A percentile compares a stretch with the other conserved stretches of the same genome.
Evolutionary conservation across 192 early-diverging fungal species (phyloP).

Genomic region (Rhizoclosmatium sp.): DNA sequence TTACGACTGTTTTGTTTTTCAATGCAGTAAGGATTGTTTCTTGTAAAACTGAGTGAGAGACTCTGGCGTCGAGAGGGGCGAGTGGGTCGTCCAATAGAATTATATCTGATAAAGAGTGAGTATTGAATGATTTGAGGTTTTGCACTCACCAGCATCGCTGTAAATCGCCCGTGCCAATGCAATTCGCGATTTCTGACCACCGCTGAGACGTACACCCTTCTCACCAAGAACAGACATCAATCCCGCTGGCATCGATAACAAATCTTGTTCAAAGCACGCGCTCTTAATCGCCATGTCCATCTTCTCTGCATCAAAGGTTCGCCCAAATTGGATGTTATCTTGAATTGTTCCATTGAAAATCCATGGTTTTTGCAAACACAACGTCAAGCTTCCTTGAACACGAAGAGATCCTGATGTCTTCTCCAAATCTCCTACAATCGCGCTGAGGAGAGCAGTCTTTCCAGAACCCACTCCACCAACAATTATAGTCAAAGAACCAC

Average conservation of each 20-base stretch:
- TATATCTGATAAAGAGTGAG: constrained; percentile 25
- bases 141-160: constrained; percentile 55
- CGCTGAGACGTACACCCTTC: constrained; percentile 47
- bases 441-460: constrained; percentile 78
- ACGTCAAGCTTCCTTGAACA: constrained; percentile 45
- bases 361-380: constrained; percentile 60
- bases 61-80: constrained; percentile 54
- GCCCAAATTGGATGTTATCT: constrained; percentile 84
- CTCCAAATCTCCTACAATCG: constrained; percentile 80
- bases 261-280: constrained; percentile 15
- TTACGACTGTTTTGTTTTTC: constrained; percentile 62
- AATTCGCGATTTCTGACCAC: constrained; percentile 78
- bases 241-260: constrained; percentile 40
- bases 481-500: constrained; percentile 67
- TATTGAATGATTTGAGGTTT: too few species aligned
- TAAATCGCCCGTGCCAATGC: constrained; percentile 84
- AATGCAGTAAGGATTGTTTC: constrained; percentile 65
- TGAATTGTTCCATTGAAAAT: constrained; percentile 72
- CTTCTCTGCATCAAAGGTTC: constrained; percentile 53
- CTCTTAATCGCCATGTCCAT: not conserved
- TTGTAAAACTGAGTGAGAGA: constrained; percentile 68
- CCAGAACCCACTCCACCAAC: constrained; percentile 80
- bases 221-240: constrained; percentile 48
- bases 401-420: constrained; percentile 52
- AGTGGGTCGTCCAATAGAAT: constrained; percentile 58